Evolutionary conservation across 805 yeast species (phyloP).

Genomic region (Candida sakaeoensis): DNA sequence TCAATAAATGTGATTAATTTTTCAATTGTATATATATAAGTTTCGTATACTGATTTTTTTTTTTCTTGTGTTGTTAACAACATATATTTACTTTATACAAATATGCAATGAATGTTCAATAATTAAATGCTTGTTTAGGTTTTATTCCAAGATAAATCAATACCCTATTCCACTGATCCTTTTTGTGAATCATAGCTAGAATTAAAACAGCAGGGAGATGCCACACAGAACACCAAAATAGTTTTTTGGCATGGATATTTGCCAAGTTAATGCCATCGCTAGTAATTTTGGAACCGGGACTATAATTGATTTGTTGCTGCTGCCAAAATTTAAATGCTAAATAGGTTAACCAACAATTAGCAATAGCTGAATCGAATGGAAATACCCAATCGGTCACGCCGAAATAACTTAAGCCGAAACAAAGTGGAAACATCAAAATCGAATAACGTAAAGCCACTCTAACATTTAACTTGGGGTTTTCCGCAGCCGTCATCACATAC

Average conservation of each 20-base stretch:
- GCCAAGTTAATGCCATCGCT: constrained; percentile 59
- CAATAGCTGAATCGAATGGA: constrained; percentile 72
- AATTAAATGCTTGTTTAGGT: not conserved
- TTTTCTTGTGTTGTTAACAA: not conserved
- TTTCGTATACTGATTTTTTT: no score
- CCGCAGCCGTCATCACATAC: constrained; percentile 95
- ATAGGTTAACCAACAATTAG: constrained; percentile 83
- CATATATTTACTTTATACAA: not conserved
- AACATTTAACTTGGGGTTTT: constrained; percentile 87
- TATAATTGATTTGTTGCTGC: constrained; percentile 67
- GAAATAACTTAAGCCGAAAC: constrained; percentile 74
- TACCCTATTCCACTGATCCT: constrained; percentile 83
- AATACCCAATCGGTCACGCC: constrained; percentile 81
- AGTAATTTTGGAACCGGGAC: constrained; percentile 39
- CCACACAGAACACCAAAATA: constrained; percentile 93
- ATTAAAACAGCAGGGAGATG: constrained; percentile 88
- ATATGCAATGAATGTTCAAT: not conserved
- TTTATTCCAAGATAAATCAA: constrained; percentile 25
- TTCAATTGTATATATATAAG: no score
- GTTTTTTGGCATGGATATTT: constrained; percentile 68
- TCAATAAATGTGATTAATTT: not conserved
- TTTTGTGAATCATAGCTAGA: constrained; percentile 90
- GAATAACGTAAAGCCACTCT: constrained; percentile 91
- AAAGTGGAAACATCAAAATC: constrained; percentile 88
- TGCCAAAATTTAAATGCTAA: constrained; percentile 81